Percentiles rank a stretch among this genome's conserved stretches.
These are phyloP conservation scores for Lactarius tabidus DNA, from an alignment of 768 basidiomycete species.

Conservation along the genomic window DNA sequence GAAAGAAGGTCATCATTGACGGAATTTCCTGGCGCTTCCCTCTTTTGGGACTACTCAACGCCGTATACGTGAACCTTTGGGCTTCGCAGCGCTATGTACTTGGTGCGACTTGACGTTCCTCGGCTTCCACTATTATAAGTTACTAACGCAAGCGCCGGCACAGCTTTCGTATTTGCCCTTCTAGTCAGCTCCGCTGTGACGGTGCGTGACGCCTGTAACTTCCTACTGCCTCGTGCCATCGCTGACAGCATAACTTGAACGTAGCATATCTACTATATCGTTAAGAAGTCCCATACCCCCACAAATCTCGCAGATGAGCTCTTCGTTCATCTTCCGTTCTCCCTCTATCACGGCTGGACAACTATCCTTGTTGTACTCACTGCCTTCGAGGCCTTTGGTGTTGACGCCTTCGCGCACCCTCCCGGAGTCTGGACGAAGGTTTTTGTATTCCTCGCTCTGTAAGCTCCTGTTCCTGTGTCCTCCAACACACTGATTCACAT, in stretches of 20 bases:
- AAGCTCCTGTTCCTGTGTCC: slow-evolving; percentile 30
- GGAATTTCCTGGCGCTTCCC: slow-evolving; percentile 91
- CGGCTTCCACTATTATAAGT: neutral
- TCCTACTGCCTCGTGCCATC: slow-evolving; percentile 31
- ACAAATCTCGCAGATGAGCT: slow-evolving; percentile 70
- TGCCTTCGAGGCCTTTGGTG: slow-evolving; percentile 87
- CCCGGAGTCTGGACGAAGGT: slow-evolving; percentile 92
- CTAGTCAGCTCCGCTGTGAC: slow-evolving; percentile 75
- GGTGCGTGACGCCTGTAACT: slow-evolving; percentile 29
- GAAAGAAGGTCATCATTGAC: slow-evolving; percentile 78
- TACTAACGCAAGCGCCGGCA: slow-evolving; percentile 24
- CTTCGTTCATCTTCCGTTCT: slow-evolving; percentile 94
- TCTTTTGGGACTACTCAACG: slow-evolving; percentile 79
- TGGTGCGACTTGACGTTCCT: slow-evolving; percentile 37
- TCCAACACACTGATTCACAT: slow-evolving; percentile 7
- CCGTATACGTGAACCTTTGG: slow-evolving; percentile 88
- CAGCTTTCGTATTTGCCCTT: slow-evolving; percentile 83
- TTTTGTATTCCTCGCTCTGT: slow-evolving; percentile 91
- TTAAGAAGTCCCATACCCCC: slow-evolving; percentile 79
- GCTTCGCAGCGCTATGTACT: slow-evolving; percentile 66
- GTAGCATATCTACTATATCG: slow-evolving; percentile 89
- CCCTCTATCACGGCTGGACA: slow-evolving; percentile 91
- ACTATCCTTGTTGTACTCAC: slow-evolving; percentile 79
- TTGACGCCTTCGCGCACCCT: slow-evolving; percentile 55
- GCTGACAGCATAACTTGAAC: slow-evolving; percentile 29